phyloP scores from a whole-genome alignment of 2,329 filamentous ascomycete species.

The Scedosporium aurantiacum region DNA sequence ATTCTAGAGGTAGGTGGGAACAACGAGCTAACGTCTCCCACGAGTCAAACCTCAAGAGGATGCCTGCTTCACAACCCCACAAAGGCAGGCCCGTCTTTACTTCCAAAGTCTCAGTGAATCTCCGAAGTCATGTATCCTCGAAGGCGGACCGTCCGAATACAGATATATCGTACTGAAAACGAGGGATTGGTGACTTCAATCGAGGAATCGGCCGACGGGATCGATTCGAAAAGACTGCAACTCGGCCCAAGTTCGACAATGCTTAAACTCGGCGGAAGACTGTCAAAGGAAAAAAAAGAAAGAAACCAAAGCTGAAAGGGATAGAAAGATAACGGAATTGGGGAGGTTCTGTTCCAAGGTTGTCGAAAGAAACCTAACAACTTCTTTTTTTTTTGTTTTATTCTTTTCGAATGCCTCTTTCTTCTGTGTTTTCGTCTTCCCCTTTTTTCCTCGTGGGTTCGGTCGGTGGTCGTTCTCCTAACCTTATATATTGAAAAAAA shows the following conservation, averaged over 20 bases:
- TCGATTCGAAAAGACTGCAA: background rate
- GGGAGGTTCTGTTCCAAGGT: background rate
- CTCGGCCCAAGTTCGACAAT: conserved; percentile 7
- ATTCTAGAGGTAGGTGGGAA: conserved; percentile 42
- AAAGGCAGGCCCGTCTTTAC: conserved; percentile 5
- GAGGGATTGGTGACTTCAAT: background rate
- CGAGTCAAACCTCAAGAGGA: conserved; percentile 31
- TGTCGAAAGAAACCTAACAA: background rate
- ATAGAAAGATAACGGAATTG: background rate
- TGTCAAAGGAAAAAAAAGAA: conserved; percentile 5
- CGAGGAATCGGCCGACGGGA: background rate
- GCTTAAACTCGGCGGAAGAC: conserved; percentile 10
- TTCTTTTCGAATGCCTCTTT: background rate
- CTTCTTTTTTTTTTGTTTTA: background rate
- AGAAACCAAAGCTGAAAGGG: conserved; percentile 1
- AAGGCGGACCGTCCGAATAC: background rate
- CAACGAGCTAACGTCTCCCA: conserved; percentile 57
- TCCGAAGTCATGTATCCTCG: conserved; percentile 10
- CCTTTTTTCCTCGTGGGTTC: background rate
- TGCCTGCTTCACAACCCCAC: conserved; percentile 6
- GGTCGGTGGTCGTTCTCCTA: conserved; percentile 2
- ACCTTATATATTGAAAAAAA: conserved; percentile 4
- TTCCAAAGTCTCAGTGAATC: conserved; percentile 7
- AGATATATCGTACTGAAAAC: background rate
- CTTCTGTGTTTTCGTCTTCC: background rate